These are phyloP conservation scores for Penicillium sp. DNA, from an alignment of 2,329 filamentous ascomycete species.

Conservation along the genomic window DNA sequence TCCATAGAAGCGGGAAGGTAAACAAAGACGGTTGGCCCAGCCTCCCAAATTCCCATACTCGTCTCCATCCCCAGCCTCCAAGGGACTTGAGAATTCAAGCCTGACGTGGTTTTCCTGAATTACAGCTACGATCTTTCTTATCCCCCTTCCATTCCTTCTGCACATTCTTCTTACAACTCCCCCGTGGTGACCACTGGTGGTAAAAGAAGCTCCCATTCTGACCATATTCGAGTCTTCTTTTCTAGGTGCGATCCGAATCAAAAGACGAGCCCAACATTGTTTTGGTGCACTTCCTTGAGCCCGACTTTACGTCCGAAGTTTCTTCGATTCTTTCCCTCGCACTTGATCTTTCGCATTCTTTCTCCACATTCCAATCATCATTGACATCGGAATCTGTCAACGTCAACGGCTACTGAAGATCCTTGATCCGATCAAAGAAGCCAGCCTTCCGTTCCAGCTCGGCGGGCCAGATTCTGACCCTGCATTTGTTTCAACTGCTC, in stretches of 20 bases:
- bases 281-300: constrained; percentile 3
- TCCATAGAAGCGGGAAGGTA: constrained; percentile 38
- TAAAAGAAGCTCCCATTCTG: constrained; percentile 19
- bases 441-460: background rate
- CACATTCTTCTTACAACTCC: constrained; percentile 26
- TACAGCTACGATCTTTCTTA: constrained; percentile 40
- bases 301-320: constrained; percentile 5
- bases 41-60: constrained; percentile 35
- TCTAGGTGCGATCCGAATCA: constrained; percentile 24
- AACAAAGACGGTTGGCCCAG: constrained; percentile 46
- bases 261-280: constrained; percentile 10
- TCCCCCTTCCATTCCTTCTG: constrained; percentile 30
- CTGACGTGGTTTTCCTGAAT: constrained; percentile 24
- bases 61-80: constrained; percentile 39
- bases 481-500: constrained; percentile 22
- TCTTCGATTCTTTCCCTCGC: constrained; percentile 4
- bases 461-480: constrained; percentile 8
- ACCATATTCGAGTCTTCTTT: constrained; percentile 20
- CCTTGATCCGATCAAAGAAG: background rate
- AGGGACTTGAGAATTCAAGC: constrained; percentile 9
- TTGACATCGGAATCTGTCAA: constrained; percentile 7
- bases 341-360: constrained; percentile 18
- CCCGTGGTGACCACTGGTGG: constrained; percentile 14
- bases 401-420: background rate
- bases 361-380: constrained; percentile 31